Evolutionary conservation across 2,329 filamentous ascomycete species (phyloP), one percentile per base, ranked within the genome.

Genomic region (Tolypocladium endophyticum): DNA sequence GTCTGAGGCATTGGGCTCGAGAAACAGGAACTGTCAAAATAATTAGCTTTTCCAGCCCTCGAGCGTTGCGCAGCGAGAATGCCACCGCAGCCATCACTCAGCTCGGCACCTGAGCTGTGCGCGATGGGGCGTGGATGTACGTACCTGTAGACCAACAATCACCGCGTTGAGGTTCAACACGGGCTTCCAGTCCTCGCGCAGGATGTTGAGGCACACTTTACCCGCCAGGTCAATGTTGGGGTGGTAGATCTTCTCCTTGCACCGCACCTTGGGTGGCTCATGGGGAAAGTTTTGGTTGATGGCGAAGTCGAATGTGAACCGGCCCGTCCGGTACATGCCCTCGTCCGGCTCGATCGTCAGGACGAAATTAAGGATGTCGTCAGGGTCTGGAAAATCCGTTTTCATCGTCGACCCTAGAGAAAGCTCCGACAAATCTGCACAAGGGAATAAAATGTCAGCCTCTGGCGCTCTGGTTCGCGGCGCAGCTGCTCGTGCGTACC

Each of bases 101-200:
- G 45, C 25, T n/a, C 28, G 50, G 28, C 50, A 12, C 14, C 18
- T n/a, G 18, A 52, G 25, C 47, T 28, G 47, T 16, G 47, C 25
- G 47, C 47, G 18, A 11, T 16, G 28, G 16, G 28, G 47, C 28
- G 33, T 14, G 18, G 9, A 16, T 1, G 6, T 35, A 23, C 69
- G 57, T 77, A 90, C 88, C 84, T 92, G 90, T 71, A 99, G 77
- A 50, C 94, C 94, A 58, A 97, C 92, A 66, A 99, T 94, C 47
- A 97, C 92, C 20, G 94, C 92, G 71, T 97, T 97, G 72, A 99
- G 75, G 73, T 97, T 97, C 71, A 99, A 78, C 53, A 99, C 94
- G 0, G 94, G 94, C 80, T 97, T 99, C 94, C 94, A 99, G 78
- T 99, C 94, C 77, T 99, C 94, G 63, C 94, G 82, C 70, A 99